phyloP scores from a whole-genome alignment of 2,329 filamentous ascomycete genomes.

The Botrytis aclada region DNA sequence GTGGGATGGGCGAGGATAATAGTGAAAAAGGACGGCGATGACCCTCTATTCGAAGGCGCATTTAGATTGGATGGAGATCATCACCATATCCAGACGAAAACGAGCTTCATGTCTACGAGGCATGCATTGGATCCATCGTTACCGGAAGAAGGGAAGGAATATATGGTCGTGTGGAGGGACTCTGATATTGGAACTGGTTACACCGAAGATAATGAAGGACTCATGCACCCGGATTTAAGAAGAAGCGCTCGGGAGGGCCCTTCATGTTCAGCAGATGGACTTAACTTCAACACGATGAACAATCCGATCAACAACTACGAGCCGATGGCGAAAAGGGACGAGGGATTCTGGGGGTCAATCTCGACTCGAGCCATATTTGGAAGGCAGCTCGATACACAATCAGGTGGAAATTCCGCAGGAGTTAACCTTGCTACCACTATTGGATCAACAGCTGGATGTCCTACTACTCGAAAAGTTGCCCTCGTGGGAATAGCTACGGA shows the following conservation, averaged over 20 bases:
- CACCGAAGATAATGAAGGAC: slow-evolving; percentile 43
- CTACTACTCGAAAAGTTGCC: slow-evolving; percentile 84
- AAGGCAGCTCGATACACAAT: slow-evolving; percentile 67
- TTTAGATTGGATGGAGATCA: slow-evolving; percentile 79
- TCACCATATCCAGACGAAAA: slow-evolving; percentile 79
- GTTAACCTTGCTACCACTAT: slow-evolving; percentile 77
- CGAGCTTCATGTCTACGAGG: slow-evolving; percentile 70
- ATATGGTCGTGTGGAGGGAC: slow-evolving; percentile 89
- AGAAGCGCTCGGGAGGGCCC: slow-evolving; percentile 38
- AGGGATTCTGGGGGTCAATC: slow-evolving; percentile 56
- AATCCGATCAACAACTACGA: slow-evolving; percentile 60
- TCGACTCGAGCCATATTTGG: slow-evolving; percentile 67
- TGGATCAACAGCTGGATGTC: slow-evolving; percentile 80
- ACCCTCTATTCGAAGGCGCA: slow-evolving; percentile 84
- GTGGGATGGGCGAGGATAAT: slow-evolving; percentile 85
- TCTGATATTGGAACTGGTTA: slow-evolving; percentile 64
- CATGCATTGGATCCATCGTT: slow-evolving; percentile 65
- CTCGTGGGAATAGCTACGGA: slow-evolving; percentile 90
- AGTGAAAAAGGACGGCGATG: slow-evolving; percentile 69
- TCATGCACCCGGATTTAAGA: slow-evolving; percentile 46
- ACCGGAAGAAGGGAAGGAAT: slow-evolving; percentile 57
- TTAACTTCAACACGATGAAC: slow-evolving; percentile 74
- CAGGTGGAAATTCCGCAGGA: slow-evolving; percentile 71
- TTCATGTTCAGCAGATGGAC: slow-evolving; percentile 69
- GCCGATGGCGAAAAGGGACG: slow-evolving; percentile 45